These are phyloP conservation scores for Sugiyamaella pinicola DNA, from an alignment of 1,139 yeast genomes.

Conservation along the genomic window DNA sequence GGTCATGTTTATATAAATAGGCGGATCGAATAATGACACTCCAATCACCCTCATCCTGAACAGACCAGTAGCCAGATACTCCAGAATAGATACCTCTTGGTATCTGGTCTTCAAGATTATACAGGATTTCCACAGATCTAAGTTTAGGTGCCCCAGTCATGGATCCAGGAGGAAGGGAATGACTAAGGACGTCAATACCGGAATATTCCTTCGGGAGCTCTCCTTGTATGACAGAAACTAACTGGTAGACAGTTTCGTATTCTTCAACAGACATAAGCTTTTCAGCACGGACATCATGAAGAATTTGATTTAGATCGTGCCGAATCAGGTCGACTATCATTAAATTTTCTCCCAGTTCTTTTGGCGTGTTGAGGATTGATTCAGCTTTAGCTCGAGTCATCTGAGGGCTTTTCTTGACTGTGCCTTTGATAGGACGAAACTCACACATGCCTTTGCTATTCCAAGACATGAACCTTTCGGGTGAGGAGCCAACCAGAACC, in stretches of 20 bases:
- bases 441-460: conserved; percentile 58
- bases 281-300: conserved; percentile 68
- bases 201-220: conserved; percentile 49
- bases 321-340: conserved; percentile 97
- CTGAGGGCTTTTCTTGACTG: conserved; percentile 65
- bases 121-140: conserved; percentile 82
- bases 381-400: conserved; percentile 58
- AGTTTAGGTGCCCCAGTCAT: conserved; percentile 99
- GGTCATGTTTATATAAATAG: conserved; percentile 63
- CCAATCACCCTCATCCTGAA: conserved; percentile 91
- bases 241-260: conserved; percentile 84
- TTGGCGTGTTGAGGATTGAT: conserved; percentile 72
- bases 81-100: conserved; percentile 92
- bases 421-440: conserved; percentile 93
- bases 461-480: conserved; percentile 92
- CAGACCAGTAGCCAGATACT: conserved; percentile 93
- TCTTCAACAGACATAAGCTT: conserved; percentile 92
- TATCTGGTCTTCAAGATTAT: conserved; percentile 51
- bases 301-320: conserved; percentile 78
- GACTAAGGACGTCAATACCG: conserved; percentile 78
- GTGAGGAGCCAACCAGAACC: conserved; percentile 80
- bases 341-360: conserved; percentile 92
- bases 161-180: conserved; percentile 94
- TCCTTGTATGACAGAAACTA: conserved; percentile 88
- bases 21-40: conserved; percentile 89